Conservation (phyloP, 805 yeast species). For the Nakazawaea ernobii region DNA sequence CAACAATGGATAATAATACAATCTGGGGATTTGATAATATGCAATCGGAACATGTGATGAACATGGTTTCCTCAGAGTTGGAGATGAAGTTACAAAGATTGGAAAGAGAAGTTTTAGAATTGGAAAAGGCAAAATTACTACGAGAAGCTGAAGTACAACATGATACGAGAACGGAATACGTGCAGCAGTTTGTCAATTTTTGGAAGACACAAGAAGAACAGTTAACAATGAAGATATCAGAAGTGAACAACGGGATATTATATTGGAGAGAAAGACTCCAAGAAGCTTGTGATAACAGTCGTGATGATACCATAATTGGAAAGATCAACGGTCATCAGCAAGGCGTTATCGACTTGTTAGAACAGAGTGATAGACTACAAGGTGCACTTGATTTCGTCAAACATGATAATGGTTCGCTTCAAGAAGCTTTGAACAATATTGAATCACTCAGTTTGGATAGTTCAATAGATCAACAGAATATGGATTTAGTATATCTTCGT, state of each 20-base stretch:
- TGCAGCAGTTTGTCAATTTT: background rate
- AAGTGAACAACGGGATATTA: background rate
- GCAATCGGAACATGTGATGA: conserved; percentile 5
- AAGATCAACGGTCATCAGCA: background rate
- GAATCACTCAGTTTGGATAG: background rate
- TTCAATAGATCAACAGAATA: background rate
- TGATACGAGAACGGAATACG: conserved; percentile 5
- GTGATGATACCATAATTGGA: background rate
- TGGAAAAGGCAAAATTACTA: conserved; percentile 5
- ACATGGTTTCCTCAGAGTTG: background rate
- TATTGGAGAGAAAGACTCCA: background rate
- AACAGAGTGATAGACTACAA: background rate
- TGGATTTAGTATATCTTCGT: background rate
- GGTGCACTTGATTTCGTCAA: background rate
- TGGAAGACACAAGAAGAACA: conserved; percentile 1
- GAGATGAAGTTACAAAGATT: background rate
- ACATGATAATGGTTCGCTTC: conserved; percentile 1
- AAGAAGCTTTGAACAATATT: background rate
- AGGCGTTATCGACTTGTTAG: background rate
- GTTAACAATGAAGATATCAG: background rate
- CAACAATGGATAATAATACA: background rate
- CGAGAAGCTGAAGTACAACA: background rate
- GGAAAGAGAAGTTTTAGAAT: background rate
- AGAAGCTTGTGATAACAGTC: background rate
- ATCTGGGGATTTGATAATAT: conserved; percentile 1